Conservation (phyloP, 768 basidiomycete genomes). For the Brasilioporus rufonigricans region DNA sequence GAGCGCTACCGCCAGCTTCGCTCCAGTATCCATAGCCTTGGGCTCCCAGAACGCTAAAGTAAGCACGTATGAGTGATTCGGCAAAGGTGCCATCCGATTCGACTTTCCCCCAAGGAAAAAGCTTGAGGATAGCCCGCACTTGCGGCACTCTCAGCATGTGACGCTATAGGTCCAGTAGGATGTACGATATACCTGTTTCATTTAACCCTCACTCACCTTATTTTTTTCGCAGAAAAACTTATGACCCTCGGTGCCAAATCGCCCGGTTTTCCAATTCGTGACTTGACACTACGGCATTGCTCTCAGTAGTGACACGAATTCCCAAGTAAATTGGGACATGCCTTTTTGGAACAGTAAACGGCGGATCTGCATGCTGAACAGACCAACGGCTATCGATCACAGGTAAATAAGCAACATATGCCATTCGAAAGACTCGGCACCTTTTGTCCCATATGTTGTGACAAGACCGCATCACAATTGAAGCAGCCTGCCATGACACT, state of each 20-base stretch:
- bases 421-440: constrained; percentile 6
- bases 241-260: constrained; percentile 29
- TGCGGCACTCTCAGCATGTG: constrained; percentile 37
- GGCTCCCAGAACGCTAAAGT: constrained; percentile 37
- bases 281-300: constrained; percentile 31
- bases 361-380: constrained; percentile 30
- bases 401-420: not conserved
- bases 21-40: constrained; percentile 44
- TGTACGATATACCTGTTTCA: not conserved
- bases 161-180: constrained; percentile 28
- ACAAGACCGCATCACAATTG: constrained; percentile 18
- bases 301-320: constrained; percentile 2
- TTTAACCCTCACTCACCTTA: constrained; percentile 22
- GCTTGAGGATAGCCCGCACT: constrained; percentile 32
- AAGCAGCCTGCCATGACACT: constrained; percentile 23
- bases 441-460: constrained; percentile 13
- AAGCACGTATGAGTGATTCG: constrained; percentile 34
- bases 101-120: constrained; percentile 43
- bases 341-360: constrained; percentile 33
- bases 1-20: constrained; percentile 31
- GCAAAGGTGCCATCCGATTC: constrained; percentile 42
- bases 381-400: constrained; percentile 20
- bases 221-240: constrained; percentile 36
- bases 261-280: constrained; percentile 35
- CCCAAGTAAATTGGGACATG: not conserved